These are phyloP conservation scores for Periconia sp. DNA, from an alignment of 2,329 filamentous ascomycete species.

Conservation along the genomic window DNA sequence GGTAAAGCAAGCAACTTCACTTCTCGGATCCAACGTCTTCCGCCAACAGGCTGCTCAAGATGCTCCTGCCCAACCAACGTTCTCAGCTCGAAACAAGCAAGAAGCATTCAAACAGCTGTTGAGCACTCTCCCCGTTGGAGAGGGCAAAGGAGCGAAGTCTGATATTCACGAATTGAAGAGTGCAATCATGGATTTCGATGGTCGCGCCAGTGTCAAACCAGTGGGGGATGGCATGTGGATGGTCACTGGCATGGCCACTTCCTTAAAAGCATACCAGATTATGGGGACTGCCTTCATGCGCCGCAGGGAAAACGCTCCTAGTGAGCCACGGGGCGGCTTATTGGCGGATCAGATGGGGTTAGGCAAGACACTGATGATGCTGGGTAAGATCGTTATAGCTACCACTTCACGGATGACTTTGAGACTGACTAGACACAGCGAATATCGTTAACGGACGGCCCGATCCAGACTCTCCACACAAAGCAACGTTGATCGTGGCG, in stretches of 20 bases:
- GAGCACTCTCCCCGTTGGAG: constrained; percentile 41
- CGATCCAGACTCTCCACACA: constrained; percentile 13
- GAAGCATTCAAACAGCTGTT: constrained; percentile 46
- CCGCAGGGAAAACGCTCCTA: constrained; percentile 46
- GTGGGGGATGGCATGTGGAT: constrained; percentile 44
- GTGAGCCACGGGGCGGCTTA: constrained; percentile 45
- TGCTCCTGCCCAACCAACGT: constrained; percentile 24
- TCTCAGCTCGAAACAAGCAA: constrained; percentile 24
- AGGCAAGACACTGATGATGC: constrained; percentile 19
- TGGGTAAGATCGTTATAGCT: constrained; percentile 19
- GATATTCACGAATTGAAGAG: constrained; percentile 43
- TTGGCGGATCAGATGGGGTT: constrained; percentile 48
- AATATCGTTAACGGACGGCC: constrained; percentile 48
- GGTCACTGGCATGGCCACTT: constrained; percentile 52
- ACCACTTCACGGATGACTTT: background rate
- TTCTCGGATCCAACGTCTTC: constrained; percentile 37
- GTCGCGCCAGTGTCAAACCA: constrained; percentile 35
- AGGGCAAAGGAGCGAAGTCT: constrained; percentile 24
- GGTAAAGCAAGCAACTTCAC: constrained; percentile 19
- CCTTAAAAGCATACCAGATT: constrained; percentile 55
- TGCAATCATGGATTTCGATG: constrained; percentile 48
- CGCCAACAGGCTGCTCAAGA: constrained; percentile 28
- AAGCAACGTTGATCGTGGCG: constrained; percentile 49
- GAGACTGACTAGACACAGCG: background rate
- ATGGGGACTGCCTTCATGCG: constrained; percentile 59